Base-by-base conservation (phyloP, 257 asterid species). In the Asclepias syriaca region DNA sequence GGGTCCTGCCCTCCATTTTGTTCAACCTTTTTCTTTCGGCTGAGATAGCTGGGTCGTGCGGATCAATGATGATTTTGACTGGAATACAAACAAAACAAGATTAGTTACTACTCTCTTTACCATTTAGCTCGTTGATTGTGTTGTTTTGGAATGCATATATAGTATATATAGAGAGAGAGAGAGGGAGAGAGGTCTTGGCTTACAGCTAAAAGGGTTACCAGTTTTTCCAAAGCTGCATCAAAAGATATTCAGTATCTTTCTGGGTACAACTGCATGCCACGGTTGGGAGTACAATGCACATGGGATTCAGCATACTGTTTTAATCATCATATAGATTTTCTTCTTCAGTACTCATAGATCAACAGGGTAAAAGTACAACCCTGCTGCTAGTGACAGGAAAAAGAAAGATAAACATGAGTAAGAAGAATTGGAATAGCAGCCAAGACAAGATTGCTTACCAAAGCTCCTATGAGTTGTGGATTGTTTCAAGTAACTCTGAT, bases 151-250 rank as follows among this genome's bases (percentile, higher is more conserved):
- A 22, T 15, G 64, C 64, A 58, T 24, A 34, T 34, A 34, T 34
- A 34, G 34, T 34, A 34, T 34, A 32, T 32, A 32, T 32, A 32
- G 37, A 57, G 15, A 58, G 63, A 58, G 29, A 58, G 39, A 22
- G 64, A 58, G 39, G 24, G 16, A 58, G 63, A 58, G 29, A 58
- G 64, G 66, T 64, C 68, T 14, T 37, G 68, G 68, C 68, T 64
- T 64, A 61, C 66, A 61, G 66, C 22, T 61, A 61, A 32, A 6
- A 61, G 7, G 66, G 66, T 24, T 15, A 8, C 68, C 68, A 37
- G 8, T 64, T 58, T 63, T 64, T 21, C n/a, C 67, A 50, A 7
- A 18, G 50, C 68, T 4, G 27, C 29, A 13, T 5, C 21, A 19
- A 3, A 64, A 64, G 16, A 37, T 37, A 22, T 37, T 64, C 49